These are phyloP conservation scores for Deakozyma indianensis DNA, from an alignment of 805 yeast genomes.

Conservation along the genomic window DNA sequence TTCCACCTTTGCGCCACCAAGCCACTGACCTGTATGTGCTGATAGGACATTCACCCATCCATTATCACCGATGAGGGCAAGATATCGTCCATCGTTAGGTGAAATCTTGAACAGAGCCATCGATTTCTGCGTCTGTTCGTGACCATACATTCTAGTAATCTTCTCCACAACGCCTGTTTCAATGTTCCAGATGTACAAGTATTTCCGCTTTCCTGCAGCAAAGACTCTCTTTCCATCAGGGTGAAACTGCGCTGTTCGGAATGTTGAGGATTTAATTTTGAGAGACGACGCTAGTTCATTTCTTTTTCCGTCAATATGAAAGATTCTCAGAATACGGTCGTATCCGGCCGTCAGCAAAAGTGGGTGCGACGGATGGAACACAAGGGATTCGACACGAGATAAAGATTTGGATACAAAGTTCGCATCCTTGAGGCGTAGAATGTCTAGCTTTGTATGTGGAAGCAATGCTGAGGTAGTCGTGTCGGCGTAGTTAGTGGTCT, in stretches of 20 bases:
- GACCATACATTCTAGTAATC: slow-evolving; percentile 82
- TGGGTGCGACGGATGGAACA: slow-evolving; percentile 79
- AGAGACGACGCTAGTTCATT: slow-evolving; percentile 74
- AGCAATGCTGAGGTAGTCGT: slow-evolving; percentile 28
- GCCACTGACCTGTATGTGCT: slow-evolving; percentile 72
- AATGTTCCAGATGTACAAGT: slow-evolving; percentile 86
- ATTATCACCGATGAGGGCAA: slow-evolving; percentile 68
- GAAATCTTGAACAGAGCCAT: slow-evolving; percentile 68
- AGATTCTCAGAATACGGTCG: slow-evolving; percentile 75
- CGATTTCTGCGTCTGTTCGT: slow-evolving; percentile 68
- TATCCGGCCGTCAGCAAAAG: slow-evolving; percentile 81
- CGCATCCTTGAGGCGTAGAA: slow-evolving; percentile 78
- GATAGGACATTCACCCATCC: slow-evolving; percentile 85
- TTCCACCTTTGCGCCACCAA: slow-evolving; percentile 76
- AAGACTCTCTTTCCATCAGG: slow-evolving; percentile 40
- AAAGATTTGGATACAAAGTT: slow-evolving; percentile 53
- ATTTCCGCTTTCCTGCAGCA: slow-evolving; percentile 85
- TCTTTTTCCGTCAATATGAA: slow-evolving; percentile 76
- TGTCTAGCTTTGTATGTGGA: slow-evolving; percentile 57
- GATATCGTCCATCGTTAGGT: slow-evolving; percentile 54
- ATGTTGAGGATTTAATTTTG: slow-evolving; percentile 64
- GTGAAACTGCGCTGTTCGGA: slow-evolving; percentile 60
- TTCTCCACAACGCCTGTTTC: slow-evolving; percentile 64
- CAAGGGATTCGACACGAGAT: slow-evolving; percentile 71
- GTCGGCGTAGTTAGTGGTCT: background rate